Base-by-base conservation (phyloP, 192 early-diverging fungal genomes). In the Linnemannia exigua region DNA sequence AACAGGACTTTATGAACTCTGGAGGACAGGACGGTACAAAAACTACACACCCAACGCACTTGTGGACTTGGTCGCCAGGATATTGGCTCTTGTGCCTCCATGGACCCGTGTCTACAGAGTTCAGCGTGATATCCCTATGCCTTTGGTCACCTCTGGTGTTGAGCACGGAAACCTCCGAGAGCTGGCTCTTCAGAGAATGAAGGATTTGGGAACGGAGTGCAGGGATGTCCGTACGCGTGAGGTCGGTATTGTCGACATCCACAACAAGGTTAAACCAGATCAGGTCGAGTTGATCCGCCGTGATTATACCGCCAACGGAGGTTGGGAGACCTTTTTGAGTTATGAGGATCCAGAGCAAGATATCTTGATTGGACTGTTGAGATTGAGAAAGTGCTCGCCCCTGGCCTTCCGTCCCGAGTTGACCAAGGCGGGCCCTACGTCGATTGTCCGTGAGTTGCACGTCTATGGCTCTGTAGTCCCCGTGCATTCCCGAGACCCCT, bases 71-170 rank as follows among this genome's bases (percentile, higher is more conserved):
- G 95, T 99, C 1, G 99, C 99, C 1, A 92, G 95, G 16, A 99
- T 99, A 68, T 84, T 99, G 70, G 97, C 98, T 1, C 87, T 99
- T 67, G 97, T 99, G 2, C 99, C 99, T 70, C 99, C 99, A 78
- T 99, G 99, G 99, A 98, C 97, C 1, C 95, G 98, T 77, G 94
- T 99, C 31, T 99, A 99, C 87, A 94, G 98, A 74, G 98, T 99
- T 38, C 98, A 99, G 87, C 94, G 98, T 81, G 99, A 99, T 90
- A 99, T 99, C 82, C 99, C 99, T 22, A 99, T 99, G 99, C 99
- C 99, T 8, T 90, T 99, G 41, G 99, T 99, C 25, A 98, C 96
- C 11, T 97, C 97, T 1, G 99, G 99, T 58, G 98, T 99, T 19
- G 99, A 99, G 90, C 93, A 99, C 84, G 99, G 99, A 69, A 99